A percentile compares a stretch with the other conserved stretches of the same genome.
phyloP scores from a whole-genome alignment of 257 asterid genomes.

The Fraxinus anomala region DNA sequence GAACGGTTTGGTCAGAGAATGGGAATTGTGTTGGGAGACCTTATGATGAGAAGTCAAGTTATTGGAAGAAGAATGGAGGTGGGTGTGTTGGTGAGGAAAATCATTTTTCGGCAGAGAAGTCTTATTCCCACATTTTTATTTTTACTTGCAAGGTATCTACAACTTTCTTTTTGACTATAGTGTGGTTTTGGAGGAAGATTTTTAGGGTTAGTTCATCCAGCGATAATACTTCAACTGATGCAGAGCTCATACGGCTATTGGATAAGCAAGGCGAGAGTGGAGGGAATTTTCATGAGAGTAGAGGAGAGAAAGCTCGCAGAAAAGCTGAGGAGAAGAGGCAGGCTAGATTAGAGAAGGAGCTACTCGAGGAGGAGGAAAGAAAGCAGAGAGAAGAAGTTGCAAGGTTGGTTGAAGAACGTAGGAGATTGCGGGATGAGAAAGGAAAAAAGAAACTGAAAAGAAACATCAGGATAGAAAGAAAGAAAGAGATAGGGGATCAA shows the following conservation, averaged over 20 bases:
- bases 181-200: conserved; percentile 84
- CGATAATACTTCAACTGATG: conserved; percentile 61
- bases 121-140: conserved; percentile 67
- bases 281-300: conserved; percentile 45
- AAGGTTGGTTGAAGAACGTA: conserved; percentile 85
- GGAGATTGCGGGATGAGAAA: conserved; percentile 80
- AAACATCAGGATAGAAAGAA: conserved; percentile 75
- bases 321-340: conserved; percentile 12
- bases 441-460: conserved; percentile 72
- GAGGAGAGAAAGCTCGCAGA: conserved; percentile 5
- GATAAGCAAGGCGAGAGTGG: conserved; percentile 69
- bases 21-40: conserved; percentile 71
- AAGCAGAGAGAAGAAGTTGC: conserved; percentile 50
- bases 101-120: conserved; percentile 62
- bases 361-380: conserved; percentile 93
- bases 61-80: conserved; percentile 62
- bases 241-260: conserved; percentile 55
- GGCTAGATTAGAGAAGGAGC: conserved; percentile 93
- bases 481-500: conserved; percentile 80
- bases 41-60: conserved; percentile 58
- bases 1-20: conserved; percentile 82
- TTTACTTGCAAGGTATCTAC: conserved; percentile 62
- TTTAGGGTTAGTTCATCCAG: conserved; percentile 74
- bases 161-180: conserved; percentile 50
- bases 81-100: conserved; percentile 53